Base-by-base conservation (phyloP, 192 early-diverging fungal genomes). In the Powellomyces hirtus region DNA sequence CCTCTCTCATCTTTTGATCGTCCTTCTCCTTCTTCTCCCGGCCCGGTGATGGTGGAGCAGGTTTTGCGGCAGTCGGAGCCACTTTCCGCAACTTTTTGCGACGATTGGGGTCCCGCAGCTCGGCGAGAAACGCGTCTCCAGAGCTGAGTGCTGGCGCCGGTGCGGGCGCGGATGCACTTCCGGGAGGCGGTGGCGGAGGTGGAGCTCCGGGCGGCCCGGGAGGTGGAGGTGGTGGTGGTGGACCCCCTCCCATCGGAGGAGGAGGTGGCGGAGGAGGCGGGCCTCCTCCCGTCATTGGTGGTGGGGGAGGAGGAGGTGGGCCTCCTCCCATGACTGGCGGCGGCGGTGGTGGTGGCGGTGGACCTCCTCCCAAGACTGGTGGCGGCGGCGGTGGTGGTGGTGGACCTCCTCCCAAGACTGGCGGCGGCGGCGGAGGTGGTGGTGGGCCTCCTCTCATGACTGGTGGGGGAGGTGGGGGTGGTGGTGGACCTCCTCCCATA, bases 311-410 rank as follows among this genome's bases (percentile, higher is more conserved):
- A 2, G 33, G 55, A 8, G 59, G 67, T 40, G 59, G 10, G 63
- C 70, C 6, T 27, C 49, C 64, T 10, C 64, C 53, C 35, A 49
- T 31, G 8, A 33, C 69, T 27, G 72, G 64, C 34, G 79, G 75
- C 11, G 71, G 66, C 30, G 71, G 72, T 1, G 79, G 79, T 38
- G 79, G 76, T 3, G 79, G 79, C 34, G 73, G 68, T 58, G 62
- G 49, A 0, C 55, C 64, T 13, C 70, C 75, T 1, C 53, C 61
- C 35, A 22, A 2, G 52, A 42, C 22, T 4, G 61, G 56, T 35
- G 73, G 77, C 16, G 75, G 75, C 22, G 75, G 75, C 36, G 75
- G 75, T 38, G 75, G 75, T 30, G 64, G 73, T 40, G 69, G 73
- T 8, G 68, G 68, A 4, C 44, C 45, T 37, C 61, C 70, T 20